A percentile compares a stretch with the other conserved stretches of the same genome.
Evolutionary conservation across 2,329 filamentous ascomycete genomes (phyloP).

Genomic region (Sphaerulina musiva): DNA sequence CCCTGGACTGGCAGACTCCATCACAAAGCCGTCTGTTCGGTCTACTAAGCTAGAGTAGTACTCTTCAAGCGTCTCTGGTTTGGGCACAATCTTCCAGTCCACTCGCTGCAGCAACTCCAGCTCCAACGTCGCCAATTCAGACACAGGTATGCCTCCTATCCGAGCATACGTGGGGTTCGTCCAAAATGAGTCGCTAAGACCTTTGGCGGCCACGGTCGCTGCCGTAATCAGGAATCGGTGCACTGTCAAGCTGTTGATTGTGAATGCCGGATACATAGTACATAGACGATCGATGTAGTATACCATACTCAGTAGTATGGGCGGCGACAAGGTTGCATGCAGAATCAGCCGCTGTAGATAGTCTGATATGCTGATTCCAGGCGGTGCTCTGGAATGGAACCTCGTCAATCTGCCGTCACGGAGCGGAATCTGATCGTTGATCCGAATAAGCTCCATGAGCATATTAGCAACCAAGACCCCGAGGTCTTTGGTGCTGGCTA

Average conservation of each 20-base stretch:
- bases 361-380: conserved; percentile 88
- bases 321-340: conserved; percentile 87
- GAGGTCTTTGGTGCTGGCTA: conserved; percentile 75
- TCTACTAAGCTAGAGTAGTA: conserved; percentile 87
- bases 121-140: conserved; percentile 84
- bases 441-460: conserved; percentile 87
- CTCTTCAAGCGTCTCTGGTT: conserved; percentile 84
- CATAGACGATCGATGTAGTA: conserved; percentile 97
- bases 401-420: conserved; percentile 80
- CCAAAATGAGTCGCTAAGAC: conserved; percentile 94
- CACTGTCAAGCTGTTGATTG: conserved; percentile 90
- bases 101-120: conserved; percentile 88
- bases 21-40: conserved; percentile 53
- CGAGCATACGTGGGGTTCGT: conserved; percentile 94
- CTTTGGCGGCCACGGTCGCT: conserved; percentile 91
- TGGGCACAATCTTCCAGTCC: conserved; percentile 94
- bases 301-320: conserved; percentile 95
- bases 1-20: conserved; percentile 36
- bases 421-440: conserved; percentile 83
- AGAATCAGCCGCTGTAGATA: conserved; percentile 89
- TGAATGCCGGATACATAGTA: conserved; percentile 86
- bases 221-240: conserved; percentile 96
- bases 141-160: conserved; percentile 84
- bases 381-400: conserved; percentile 77
- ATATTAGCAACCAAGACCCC: conserved; percentile 89